Base-by-base conservation (phyloP, 169 alveolate genomes). In the Cryptosporidium ryanae region DNA sequence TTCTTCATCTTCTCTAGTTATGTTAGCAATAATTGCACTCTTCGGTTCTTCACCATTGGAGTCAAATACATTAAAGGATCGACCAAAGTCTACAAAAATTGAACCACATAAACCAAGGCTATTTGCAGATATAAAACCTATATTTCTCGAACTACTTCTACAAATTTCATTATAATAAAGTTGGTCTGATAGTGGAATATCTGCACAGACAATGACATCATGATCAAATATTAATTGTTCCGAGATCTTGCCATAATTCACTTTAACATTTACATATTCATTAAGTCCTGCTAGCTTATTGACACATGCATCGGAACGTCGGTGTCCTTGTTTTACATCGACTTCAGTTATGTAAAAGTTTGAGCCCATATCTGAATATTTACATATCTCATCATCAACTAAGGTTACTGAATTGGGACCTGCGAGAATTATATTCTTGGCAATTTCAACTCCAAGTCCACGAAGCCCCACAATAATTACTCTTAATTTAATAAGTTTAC, bases 31-130 rank as follows among this genome's bases (percentile, higher is more conserved):
- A 18, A 93, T 93, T 52, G 96, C 96, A 6, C 95, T 92, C 50
- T 92, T 92, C 6, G 92, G 92, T 66, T 96, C 97, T 57, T 94
- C 96, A 13, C 98, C 98, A 64, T 94, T 92, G 49, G 90, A 68
- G 84, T 94, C 96, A 49, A 92, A 91, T 64, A 96, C 93, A 32
- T 84, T 84, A 94, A 97, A 97, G 25, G 93, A 92, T 43, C 87
- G 92, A 23, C 99, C 99, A 84, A 95, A 98, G 90, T 98, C 99
- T 32, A 96, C 98, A 90, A 98, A 98, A 63, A 96, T 93, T 50
- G 95, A 96, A n/a, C 99, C 99, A 27, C 96, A 95, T 89, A 96
- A 94, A 10, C 99, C 99, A 54, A 83, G 65, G n/a, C 64, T 44
- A 48, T 59, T 46, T n/a, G 90, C 90, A 48, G 90, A 54, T 17